Conservation (phyloP, 2,329 filamentous ascomycete genomes). For the Sordariomycetes sp. region DNA sequence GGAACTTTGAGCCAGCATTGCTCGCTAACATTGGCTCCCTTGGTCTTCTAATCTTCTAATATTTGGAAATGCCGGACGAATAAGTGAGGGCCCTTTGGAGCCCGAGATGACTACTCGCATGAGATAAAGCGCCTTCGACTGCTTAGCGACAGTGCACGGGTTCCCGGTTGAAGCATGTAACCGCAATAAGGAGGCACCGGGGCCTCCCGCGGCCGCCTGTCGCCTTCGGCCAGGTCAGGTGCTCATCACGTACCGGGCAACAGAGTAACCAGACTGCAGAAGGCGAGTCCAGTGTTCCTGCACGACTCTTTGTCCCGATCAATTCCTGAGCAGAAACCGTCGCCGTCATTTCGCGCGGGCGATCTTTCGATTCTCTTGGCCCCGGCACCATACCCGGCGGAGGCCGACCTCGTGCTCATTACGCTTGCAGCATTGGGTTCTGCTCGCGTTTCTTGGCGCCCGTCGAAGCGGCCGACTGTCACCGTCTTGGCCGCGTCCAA, state of each 20-base stretch:
- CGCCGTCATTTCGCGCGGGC: not conserved
- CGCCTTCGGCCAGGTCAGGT: not conserved
- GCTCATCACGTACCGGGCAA: not conserved
- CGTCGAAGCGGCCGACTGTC: not conserved
- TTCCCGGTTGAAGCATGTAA: not conserved
- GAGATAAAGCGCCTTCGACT: not conserved
- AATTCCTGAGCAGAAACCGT: no score
- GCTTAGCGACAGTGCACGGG: not conserved
- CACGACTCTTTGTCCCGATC: no score
- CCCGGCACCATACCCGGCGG: not conserved
- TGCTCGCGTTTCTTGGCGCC: not conserved
- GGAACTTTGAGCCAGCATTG: no score
- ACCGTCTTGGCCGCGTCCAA: not conserved
- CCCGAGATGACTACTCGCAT: not conserved
- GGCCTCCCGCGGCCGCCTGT: not conserved
- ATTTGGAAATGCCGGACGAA: no score
- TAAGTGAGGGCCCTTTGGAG: no score
- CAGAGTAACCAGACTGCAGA: no score
- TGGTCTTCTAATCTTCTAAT: no score
- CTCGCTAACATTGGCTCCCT: no score
- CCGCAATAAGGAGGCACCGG: not conserved
- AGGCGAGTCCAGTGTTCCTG: no score
- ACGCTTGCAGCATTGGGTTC: not conserved
- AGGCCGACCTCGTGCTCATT: not conserved
- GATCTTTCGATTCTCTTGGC: not conserved